Evolutionary conservation across 2,329 filamentous ascomycete genomes (phyloP), one percentile per base, ranked within the genome.

Genomic region (Huntiella abstrusa): DNA sequence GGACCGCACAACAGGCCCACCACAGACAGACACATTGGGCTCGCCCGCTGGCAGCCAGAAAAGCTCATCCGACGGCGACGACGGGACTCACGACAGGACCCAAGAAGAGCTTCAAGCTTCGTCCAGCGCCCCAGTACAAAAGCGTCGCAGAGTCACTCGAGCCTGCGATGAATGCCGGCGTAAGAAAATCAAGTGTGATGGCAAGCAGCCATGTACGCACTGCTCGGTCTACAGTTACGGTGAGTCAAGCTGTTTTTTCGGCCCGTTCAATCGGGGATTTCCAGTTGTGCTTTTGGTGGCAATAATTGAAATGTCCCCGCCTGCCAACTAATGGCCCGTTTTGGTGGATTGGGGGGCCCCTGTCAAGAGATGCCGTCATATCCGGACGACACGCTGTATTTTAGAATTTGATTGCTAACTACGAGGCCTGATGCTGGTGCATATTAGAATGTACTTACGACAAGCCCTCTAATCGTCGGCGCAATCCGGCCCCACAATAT

Each of bases 191-290:
- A 88, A 87, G 59, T 88, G 82, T 55, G 82, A 87, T 59, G 83
- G 82, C 54, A 85, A 86, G 60, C 82, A 87, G 59, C 83, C 83
- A 7, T 91, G 83, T 62, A 95, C 87, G 0, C 91, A 96, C 62
- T 98, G 91, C 61, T 93, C 87, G 8, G 86, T 96, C 43, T 98
- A 98, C 62, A 95, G 86, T 60, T 98, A 98, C 68, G 88, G 91
- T 95, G 71, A 58, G 71, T 55, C 39, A n/a, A 51, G 33, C 33
- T 34, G 33, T 33, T 34, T 19, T 19, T 13, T 43, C 12, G 6
- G 2, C 11, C 19, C 35, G 41, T 35, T 33, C n/a, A 15, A 34
- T 16, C 11, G 17, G n/a, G 16, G 15, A 7, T 22, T 40, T 1
- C 22, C 15, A n/a, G 38, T 19, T 40, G 5, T 15, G 15, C 22